A percentile compares a stretch with the other conserved stretches of the same genome.
Evolutionary conservation across 495 filamentous ascomycete species (phyloP).

Genomic region (Trichoderma reesei): DNA sequence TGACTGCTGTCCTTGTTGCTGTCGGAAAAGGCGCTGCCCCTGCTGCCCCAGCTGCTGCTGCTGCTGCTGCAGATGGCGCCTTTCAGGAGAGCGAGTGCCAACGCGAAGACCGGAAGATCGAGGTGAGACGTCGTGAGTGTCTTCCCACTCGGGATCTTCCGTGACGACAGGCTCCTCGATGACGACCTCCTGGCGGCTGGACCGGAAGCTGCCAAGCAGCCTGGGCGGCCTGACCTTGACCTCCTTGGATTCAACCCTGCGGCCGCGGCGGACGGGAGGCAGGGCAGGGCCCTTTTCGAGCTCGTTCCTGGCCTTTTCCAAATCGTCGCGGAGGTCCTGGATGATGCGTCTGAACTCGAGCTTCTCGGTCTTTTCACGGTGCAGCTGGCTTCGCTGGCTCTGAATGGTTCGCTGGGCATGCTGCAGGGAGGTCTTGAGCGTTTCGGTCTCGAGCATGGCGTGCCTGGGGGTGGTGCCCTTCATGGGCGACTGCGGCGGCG

Average conservation of each 20-base stretch:
- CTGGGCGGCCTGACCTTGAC: slow-evolving; percentile 62
- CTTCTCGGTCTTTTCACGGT: slow-evolving; percentile 97
- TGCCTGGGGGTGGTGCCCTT: slow-evolving; percentile 82
- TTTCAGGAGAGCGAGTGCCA: slow-evolving; percentile 10
- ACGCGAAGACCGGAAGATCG: slow-evolving; percentile 8
- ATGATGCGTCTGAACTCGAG: slow-evolving; percentile 90
- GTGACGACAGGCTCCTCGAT: slow-evolving; percentile 48
- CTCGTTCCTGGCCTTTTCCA: slow-evolving; percentile 67
- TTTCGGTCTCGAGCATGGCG: slow-evolving; percentile 84
- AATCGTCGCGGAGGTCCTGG: slow-evolving; percentile 88
- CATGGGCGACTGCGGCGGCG: slow-evolving; percentile 78
- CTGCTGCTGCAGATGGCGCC: slow-evolving; percentile 17
- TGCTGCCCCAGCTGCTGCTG: too few relatives aligned
- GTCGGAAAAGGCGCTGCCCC: too few relatives aligned
- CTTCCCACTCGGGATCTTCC: slow-evolving; percentile 85
- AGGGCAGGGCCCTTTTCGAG: slow-evolving; percentile 34
- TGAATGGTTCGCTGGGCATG: slow-evolving; percentile 96
- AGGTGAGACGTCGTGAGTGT: slow-evolving; percentile 35
- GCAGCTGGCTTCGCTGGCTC: slow-evolving; percentile 83
- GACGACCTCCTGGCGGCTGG: slow-evolving; percentile 63
- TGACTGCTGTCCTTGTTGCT: background rate
- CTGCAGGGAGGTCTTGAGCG: slow-evolving; percentile 81
- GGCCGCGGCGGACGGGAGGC: slow-evolving; percentile 45
- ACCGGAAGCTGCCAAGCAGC: slow-evolving; percentile 69
- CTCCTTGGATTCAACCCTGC: slow-evolving; percentile 59